phyloP scores from a whole-genome alignment of 305 asterid genomes.

The Fraxinus paxiana region DNA sequence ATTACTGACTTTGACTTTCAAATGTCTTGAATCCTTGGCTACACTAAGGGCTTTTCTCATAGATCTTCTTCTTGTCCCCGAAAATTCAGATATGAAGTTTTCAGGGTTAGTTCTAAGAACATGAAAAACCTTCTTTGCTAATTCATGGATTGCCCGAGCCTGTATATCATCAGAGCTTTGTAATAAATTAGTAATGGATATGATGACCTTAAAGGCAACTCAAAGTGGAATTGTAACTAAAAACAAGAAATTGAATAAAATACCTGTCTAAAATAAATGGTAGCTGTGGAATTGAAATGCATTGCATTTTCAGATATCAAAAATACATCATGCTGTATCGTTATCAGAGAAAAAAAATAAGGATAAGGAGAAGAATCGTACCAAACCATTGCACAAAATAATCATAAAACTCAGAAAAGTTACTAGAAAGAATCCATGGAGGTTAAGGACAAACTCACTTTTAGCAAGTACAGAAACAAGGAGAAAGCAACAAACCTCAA shows the following conservation, averaged over 20 bases:
- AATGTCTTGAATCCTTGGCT: conserved; percentile 27
- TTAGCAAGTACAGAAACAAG: neutral
- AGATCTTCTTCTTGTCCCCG: conserved; percentile 65
- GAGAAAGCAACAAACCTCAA: conserved; percentile 49
- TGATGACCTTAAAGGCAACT: neutral
- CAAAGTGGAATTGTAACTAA: neutral
- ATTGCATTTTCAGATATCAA: conserved; percentile 82
- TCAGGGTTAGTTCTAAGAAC: conserved; percentile 57
- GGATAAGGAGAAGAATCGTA: neutral
- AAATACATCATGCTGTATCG: conserved; percentile 71
- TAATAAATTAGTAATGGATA: conserved; percentile 1
- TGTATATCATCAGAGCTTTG: conserved; percentile 20
- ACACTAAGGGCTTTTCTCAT: conserved; percentile 46
- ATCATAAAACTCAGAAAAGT: neutral
- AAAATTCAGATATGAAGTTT: conserved; percentile 50
- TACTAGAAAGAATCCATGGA: neutral
- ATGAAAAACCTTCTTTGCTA: conserved; percentile 70
- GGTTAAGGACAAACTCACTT: neutral
- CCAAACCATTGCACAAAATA: neutral
- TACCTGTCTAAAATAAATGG: conserved; percentile 73
- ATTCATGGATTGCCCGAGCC: conserved; percentile 77
- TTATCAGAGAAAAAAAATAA: neutral
- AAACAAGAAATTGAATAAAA: neutral
- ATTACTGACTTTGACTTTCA: neutral
- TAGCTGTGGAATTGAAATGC: conserved; percentile 72